Evolutionary conservation across 192 early-diverging fungal species (phyloP).

Genomic region (Gryganskiella cystojenkinii): DNA sequence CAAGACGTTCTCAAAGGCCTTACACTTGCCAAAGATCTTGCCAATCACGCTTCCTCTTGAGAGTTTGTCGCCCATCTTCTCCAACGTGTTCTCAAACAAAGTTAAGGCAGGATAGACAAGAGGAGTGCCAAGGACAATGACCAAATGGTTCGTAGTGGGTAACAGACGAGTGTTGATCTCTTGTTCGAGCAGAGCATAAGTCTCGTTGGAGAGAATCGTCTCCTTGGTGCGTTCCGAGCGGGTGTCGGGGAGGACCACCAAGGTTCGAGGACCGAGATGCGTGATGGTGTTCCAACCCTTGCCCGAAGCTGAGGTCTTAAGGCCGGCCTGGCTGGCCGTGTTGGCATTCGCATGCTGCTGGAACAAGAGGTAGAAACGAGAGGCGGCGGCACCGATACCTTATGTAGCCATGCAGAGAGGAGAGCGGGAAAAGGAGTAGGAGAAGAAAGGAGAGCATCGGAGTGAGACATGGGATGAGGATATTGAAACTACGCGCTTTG

Average conservation of each 20-base stretch:
- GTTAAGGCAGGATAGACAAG: conserved; percentile 81
- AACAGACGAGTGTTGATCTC: conserved; percentile 63
- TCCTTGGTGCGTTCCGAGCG: conserved; percentile 76
- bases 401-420: background rate
- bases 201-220: conserved; percentile 66
- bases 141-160: conserved; percentile 68
- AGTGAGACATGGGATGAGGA: too few relatives aligned
- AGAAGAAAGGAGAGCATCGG: too few relatives aligned
- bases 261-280: conserved; percentile 73
- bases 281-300: conserved; percentile 71
- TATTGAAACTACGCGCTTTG: background rate
- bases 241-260: conserved; percentile 75
- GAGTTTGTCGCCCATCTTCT: conserved; percentile 51
- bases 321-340: conserved; percentile 66
- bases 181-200: conserved; percentile 70
- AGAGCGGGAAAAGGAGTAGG: too few relatives aligned
- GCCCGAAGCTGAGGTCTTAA: conserved; percentile 50
- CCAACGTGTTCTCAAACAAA: conserved; percentile 73
- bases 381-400: conserved; percentile 71
- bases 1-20: conserved; percentile 64
- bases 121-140: conserved; percentile 79
- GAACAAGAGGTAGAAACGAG: conserved; percentile 85
- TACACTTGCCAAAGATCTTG: conserved; percentile 66
- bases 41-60: conserved; percentile 63
- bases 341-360: conserved; percentile 81